phyloP scores from a whole-genome alignment of 257 asterid genomes.

The Lycium ferocissimum region DNA sequence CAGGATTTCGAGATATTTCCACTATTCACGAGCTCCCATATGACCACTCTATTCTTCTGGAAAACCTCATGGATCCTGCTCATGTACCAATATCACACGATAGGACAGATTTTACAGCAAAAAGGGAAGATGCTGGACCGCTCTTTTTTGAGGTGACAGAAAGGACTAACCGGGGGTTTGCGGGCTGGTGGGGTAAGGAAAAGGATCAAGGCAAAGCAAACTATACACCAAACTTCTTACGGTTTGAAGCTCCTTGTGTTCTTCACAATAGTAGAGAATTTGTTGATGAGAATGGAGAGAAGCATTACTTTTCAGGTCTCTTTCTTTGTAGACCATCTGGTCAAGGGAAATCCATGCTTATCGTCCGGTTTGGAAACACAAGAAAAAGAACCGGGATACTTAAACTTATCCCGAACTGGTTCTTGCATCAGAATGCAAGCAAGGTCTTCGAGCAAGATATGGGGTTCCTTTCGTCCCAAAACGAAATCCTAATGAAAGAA shows the following conservation, averaged over 20 bases:
- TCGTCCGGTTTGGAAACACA: conserved; percentile 83
- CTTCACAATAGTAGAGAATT: conserved; percentile 80
- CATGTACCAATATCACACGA: conserved; percentile 95
- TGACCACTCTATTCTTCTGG: conserved; percentile 93
- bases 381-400: conserved; percentile 53
- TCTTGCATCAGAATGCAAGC: conserved; percentile 78
- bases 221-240: conserved; percentile 59
- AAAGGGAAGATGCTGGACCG: conserved; percentile 83
- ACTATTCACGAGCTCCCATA: conserved; percentile 92
- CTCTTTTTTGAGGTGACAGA: conserved; percentile 76
- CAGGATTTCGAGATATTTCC: conserved; percentile 75
- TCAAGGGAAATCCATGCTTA: conserved; percentile 96
- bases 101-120: conserved; percentile 83
- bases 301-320: conserved; percentile 67
- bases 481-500: conserved; percentile 79
- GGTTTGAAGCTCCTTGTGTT: conserved; percentile 86
- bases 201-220: conserved; percentile 57
- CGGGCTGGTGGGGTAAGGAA: conserved; percentile 86
- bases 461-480: conserved; percentile 97
- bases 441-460: conserved; percentile 97
- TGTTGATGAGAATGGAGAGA: conserved; percentile 60
- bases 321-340: conserved; percentile 93
- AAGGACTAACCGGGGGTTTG: conserved; percentile 82
- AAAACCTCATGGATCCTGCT: conserved; percentile 98
- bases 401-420: conserved; percentile 77